Evolutionary conservation across 208 protist genomes (phyloP), one percentile per base, ranked within the genome.

Genomic region (Trypanosoma mega): DNA sequence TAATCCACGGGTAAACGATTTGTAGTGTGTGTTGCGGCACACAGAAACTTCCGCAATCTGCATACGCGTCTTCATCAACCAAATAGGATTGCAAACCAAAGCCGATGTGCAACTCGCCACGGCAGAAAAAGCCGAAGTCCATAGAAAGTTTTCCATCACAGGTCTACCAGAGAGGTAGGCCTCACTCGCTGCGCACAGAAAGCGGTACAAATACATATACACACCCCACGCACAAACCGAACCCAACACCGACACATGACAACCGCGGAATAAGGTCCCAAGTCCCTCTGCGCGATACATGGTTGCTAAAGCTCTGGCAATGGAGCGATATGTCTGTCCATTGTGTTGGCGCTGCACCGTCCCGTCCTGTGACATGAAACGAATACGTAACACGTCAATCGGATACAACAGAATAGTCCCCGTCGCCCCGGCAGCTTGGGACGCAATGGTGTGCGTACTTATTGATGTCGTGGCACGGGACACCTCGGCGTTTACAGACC

Each of bases 21-120:
- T 48, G 54, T 83, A 91, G 59, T 85, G 67, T 14, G 70, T 68
- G 31, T 23, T n/a, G 6, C 0, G 11, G 23, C 16, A 5, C n/a
- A 26, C 16, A 8, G 62, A 39, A 24, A 64, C 37, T 46, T 72
- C 49, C 29, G 61, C 31, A 26, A 96, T 66, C 60, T 96, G 86
- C 85, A 96, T 96, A 14, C 90, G 84, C 2, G 87, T 93, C 71
- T 96, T 96, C 14, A 96, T 51, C 4, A 96, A 75, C 81, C 87
- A 96, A 47, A 96, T 91, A 3, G 90, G 90, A 50, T 89, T 93
- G 58, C 82, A 93, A 39, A 75, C 54, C 21, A 87, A 34, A 12
- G 89, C 85, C 0, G 85, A 82, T 0, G 53, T 58, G 37, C 54
- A 69, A 63, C 83, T 93, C 14, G 85, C 88, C 14, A 90, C 30